A percentile compares a stretch with the other conserved stretches of the same genome.
Evolutionary conservation across 2,329 filamentous ascomycete genomes (phyloP).

Genomic region (Monosporascus sp.): DNA sequence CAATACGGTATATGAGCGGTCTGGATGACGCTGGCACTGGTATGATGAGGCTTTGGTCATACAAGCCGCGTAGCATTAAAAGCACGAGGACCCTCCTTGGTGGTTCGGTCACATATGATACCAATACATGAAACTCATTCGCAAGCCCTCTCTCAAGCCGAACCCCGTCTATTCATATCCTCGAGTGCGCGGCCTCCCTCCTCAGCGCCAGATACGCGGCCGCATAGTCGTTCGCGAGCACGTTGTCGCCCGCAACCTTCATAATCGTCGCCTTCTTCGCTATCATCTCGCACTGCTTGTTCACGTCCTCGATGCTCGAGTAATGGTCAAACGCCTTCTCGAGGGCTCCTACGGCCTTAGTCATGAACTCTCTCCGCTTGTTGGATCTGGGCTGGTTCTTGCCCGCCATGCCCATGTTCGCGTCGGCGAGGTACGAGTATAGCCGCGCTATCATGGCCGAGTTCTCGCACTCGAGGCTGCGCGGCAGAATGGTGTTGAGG

Average conservation of each 20-base stretch:
- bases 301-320: conserved; percentile 59
- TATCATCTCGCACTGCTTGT: conserved; percentile 71
- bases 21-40: background rate
- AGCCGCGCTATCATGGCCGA: conserved; percentile 56
- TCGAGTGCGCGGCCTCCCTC: conserved; percentile 30
- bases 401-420: conserved; percentile 72
- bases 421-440: conserved; percentile 68
- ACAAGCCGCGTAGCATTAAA: background rate
- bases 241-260: conserved; percentile 60
- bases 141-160: background rate
- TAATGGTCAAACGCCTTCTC: conserved; percentile 61
- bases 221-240: conserved; percentile 60
- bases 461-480: conserved; percentile 67
- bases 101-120: background rate
- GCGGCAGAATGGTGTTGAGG: conserved; percentile 65
- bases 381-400: conserved; percentile 34
- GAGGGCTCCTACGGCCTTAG: conserved; percentile 53
- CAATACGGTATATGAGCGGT: conserved; percentile 1
- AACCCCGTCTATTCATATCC: background rate
- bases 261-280: conserved; percentile 77
- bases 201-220: conserved; percentile 58
- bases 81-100: background rate
- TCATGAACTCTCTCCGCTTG: conserved; percentile 50
- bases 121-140: background rate
- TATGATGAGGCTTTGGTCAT: background rate